Evolutionary conservation across 106 monocot species (phyloP).

Genomic region (Dendrobium huoshanense): DNA sequence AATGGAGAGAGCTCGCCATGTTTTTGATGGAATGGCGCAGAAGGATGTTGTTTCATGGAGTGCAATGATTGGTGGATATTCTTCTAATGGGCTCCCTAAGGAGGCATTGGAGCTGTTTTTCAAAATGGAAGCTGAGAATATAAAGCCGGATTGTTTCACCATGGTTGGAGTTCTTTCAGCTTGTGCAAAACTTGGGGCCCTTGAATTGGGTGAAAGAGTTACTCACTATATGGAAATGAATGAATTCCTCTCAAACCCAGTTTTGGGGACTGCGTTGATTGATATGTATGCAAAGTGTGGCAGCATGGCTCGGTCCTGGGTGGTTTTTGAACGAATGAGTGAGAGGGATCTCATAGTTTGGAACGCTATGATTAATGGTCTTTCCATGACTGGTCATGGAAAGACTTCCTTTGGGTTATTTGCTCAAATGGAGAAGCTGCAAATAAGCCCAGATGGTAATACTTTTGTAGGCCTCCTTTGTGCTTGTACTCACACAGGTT

Average conservation of each 20-base stretch:
- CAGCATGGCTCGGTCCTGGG: conserved; percentile 36
- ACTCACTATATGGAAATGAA: conserved; percentile 21
- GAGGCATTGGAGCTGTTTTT: conserved; percentile 63
- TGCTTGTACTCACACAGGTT: conserved; percentile 58
- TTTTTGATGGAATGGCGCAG: conserved; percentile 56
- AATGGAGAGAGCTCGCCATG: conserved; percentile 41
- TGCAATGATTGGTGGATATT: conserved; percentile 71
- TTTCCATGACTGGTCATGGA: conserved; percentile 63
- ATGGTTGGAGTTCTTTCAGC: conserved; percentile 71
- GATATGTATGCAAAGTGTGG: conserved; percentile 90
- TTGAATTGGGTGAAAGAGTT: conserved; percentile 41
- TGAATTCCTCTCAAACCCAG: conserved; percentile 45
- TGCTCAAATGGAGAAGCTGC: conserved; percentile 43
- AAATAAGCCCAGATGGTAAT: conserved; percentile 35
- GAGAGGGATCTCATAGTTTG: conserved; percentile 45
- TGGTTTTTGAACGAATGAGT: conserved; percentile 40
- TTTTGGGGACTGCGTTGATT: conserved; percentile 68
- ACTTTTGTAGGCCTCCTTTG: conserved; percentile 65
- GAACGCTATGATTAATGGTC: conserved; percentile 69
- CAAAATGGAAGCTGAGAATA: conserved; percentile 32
- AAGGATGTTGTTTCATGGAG: conserved; percentile 78
- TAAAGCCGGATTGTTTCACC: conserved; percentile 60
- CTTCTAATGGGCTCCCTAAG: conserved; percentile 57
- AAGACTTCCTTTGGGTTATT: conserved; percentile 51
- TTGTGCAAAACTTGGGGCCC: conserved; percentile 61